Evolutionary conservation across 164 flowering plant species (phyloP), one percentile per base, ranked within the genome.

Genomic region (Annona squamosa): DNA sequence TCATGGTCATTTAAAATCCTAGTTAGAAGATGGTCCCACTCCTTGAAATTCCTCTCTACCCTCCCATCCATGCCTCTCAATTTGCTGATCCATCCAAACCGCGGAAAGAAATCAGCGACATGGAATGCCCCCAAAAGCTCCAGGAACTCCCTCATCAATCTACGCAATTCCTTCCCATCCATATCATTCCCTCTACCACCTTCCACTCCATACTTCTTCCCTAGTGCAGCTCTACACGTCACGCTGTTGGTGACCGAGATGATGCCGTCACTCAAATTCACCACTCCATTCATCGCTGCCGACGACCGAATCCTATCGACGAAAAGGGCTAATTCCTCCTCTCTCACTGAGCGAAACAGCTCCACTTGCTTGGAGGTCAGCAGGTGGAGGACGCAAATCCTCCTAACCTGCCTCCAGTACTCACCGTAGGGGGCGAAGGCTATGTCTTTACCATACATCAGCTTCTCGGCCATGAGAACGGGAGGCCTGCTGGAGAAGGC

Each of bases 1-100:
- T 26, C 37, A 41, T 84, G 86, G 42, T 85, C 79, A 7, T 78
- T 69, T 1, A 88, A 79, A 3, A 82, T 71, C 52, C 68, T 61
- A 3, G 81, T 75, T 46, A 73, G 79, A 26, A 86, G 72, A 37
- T 4, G 9, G 59, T 86, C 85, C 78, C 81, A n/a, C 3, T 73
- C 68, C 19, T 42, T 63, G 45, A 46, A 72, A 16, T 43, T 67
- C 66, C 41, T 67, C 44, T 67, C 67, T 4, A 67, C 17, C 52
- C 71, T 67, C 18, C 4, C 65, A 6, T 37, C 37, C 65, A 67
- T 26, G 6, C 76, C 76, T 18, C 3, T 74, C 17, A 68, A 26
- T 12, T 37, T 17, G 43, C 52, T 26, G 13, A 74, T 48, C 76
- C 71, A 68, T 74, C 42, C 71, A 9, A 68, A 26, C 13, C 47